phyloP scores from a whole-genome alignment of 1,139 yeast species.

The Meyerozyma carpophila region DNA sequence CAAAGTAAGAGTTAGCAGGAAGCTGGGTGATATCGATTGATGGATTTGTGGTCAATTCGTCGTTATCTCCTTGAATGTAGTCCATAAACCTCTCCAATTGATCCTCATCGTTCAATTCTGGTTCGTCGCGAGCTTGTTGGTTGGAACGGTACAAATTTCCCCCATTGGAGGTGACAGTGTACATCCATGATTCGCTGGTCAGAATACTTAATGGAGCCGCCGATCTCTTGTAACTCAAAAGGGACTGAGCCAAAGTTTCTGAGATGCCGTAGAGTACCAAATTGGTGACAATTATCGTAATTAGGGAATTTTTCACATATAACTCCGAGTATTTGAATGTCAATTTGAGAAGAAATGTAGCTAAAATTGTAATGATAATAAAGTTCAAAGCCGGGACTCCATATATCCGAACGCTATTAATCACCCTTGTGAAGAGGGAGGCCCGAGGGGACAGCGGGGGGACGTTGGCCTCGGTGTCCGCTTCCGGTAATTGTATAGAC shows the following conservation, averaged over 20 bases:
- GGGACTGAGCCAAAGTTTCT: slow-evolving; percentile 81
- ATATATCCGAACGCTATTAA: slow-evolving; percentile 31
- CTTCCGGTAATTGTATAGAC: neutral
- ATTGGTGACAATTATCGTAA: slow-evolving; percentile 82
- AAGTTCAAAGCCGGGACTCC: slow-evolving; percentile 52
- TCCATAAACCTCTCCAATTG: slow-evolving; percentile 31
- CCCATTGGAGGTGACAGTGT: neutral
- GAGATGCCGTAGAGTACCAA: slow-evolving; percentile 80
- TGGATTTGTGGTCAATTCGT: neutral
- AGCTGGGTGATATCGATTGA: neutral
- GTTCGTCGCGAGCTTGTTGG: neutral
- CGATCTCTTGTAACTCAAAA: slow-evolving; percentile 31
- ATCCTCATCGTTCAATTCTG: slow-evolving; percentile 19
- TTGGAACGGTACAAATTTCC: neutral
- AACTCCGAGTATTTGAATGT: slow-evolving; percentile 57
- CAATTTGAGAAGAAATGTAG: slow-evolving; percentile 43
- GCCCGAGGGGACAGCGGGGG: no score
- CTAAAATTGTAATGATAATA: slow-evolving; percentile 43
- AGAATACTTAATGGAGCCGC: slow-evolving; percentile 18
- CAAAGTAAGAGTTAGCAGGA: slow-evolving; percentile 27
- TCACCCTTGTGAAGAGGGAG: slow-evolving; percentile 16
- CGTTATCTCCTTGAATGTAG: slow-evolving; percentile 29
- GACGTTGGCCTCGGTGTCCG: neutral
- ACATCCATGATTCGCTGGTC: neutral
- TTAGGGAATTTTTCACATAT: slow-evolving; percentile 60